Evolutionary conservation across 345 rosid genomes (phyloP).

Genomic region (Iberis pinnata): DNA sequence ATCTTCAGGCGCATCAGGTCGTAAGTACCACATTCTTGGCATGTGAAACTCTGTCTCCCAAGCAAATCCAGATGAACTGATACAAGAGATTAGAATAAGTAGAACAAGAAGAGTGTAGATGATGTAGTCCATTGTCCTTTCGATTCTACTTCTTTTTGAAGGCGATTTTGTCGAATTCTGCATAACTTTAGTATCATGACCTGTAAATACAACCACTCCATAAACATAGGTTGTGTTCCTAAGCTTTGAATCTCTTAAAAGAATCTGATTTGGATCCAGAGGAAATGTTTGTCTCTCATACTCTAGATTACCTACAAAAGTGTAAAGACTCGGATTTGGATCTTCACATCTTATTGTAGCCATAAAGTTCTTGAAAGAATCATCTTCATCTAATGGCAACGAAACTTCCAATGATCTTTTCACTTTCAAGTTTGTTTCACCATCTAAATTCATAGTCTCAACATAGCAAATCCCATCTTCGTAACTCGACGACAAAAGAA

Average conservation of each 20-base stretch:
- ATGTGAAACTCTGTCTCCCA: slow-evolving; percentile 66
- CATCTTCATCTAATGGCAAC: slow-evolving; percentile 54
- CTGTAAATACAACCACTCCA: slow-evolving; percentile 81
- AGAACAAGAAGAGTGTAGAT: slow-evolving; percentile 74
- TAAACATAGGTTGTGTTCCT: slow-evolving; percentile 74
- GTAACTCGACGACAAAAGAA: slow-evolving; percentile 75
- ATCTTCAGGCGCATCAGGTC: slow-evolving; percentile 40
- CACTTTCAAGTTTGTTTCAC: slow-evolving; percentile 92
- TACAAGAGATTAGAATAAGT: slow-evolving; percentile 58
- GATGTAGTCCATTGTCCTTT: slow-evolving; percentile 83
- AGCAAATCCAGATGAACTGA: slow-evolving; percentile 85
- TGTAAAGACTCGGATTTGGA: slow-evolving; percentile 88
- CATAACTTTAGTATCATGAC: slow-evolving; percentile 93
- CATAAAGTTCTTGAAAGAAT: slow-evolving; percentile 47
- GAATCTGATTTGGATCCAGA: slow-evolving; percentile 80
- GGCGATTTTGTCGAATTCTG: slow-evolving; percentile 86
- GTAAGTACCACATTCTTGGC: slow-evolving; percentile 81
- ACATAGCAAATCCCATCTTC: slow-evolving; percentile 97
- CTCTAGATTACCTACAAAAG: slow-evolving; percentile 80
- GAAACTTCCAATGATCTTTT: slow-evolving; percentile 77
- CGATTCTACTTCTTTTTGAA: slow-evolving; percentile 79
- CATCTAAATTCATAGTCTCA: slow-evolving; percentile 98
- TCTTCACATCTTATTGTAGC: slow-evolving; percentile 80
- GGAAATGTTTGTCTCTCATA: slow-evolving; percentile 52
- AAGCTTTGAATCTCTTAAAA: slow-evolving; percentile 93